Base-by-base conservation (phyloP, 306 rosid species). In the Abrus pulchellus region DNA sequence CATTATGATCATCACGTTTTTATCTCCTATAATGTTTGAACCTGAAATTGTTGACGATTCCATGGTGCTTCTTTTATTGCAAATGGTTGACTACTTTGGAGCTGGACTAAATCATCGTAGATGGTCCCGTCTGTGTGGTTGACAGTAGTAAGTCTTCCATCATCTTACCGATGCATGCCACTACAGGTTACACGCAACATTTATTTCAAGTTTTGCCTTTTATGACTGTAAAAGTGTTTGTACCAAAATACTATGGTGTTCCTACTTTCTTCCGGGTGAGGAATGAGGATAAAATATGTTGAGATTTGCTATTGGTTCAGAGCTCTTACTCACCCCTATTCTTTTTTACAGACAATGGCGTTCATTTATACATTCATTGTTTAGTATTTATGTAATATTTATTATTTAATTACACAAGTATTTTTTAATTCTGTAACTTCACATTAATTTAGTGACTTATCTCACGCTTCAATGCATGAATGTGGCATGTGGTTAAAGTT, bases 1-100 rank as follows among this genome's bases (percentile, higher is more conserved):
- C 83, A 50, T 72, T 80, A 68, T 70, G 80, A 55, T 68, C 36
- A 36, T 82, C 34, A 28, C 6, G 63, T 81, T 27, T 79, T 38
- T 34, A 47, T 82, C 76, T 66, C 30, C 4, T 44, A 71, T 68
- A 49, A 32, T 85, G 78, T 77, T 45, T 34, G 71, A 70, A 56
- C 55, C 40, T 61, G 68, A 9, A 41, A 38, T 57, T 61, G n/a
- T 32, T 12, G 74, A 74, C 53, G 72, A 28, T 69, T 81, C 60
- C 83, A 70, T 14, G 70, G 61, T 11, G 66, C 3, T 53, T 75
- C 81, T 74, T 61, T 72, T 50, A 47, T 68, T 66, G 75, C 72
- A 59, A 67, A 53, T 13, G 81, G 62, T 57, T 44, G 45, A 69
- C 73, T 82, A 53, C 81, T 62, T 81, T 36, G 38, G 61, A 56